Base-by-base conservation (phyloP, 257 asterid genomes). In the Lycium barbarum region DNA sequence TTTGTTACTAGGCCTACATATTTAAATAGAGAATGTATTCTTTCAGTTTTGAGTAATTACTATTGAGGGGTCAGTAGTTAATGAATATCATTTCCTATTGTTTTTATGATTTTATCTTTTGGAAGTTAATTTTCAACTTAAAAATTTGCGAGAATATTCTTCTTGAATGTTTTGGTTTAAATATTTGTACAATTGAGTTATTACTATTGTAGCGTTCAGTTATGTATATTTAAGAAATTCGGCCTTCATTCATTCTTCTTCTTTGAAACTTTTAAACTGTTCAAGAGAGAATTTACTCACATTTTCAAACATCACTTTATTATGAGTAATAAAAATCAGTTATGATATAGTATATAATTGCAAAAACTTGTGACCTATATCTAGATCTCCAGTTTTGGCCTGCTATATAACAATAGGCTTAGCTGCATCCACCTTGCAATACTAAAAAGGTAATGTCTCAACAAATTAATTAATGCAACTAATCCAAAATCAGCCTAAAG, bases 351-450 rank as follows among this genome's bases (percentile, higher is more conserved):
- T 20, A 12, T 74, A n/a, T 47, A 76, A 53, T 26, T 76, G 47
- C 47, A 26, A 51, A 51, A 76, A 7, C 2, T 26, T 22, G 82
- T 76, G 47, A 53, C 15, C 13, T 76, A 14, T 6, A 14, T 66
- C 6, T 36, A 36, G 51, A 68, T 36, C 51, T 7, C 26, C 9
- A 68, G 0, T 76, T 51, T 51, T 22, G 47, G 15, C 22, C 10
- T 26, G 26, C 15, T 8, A 13, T 74, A 36, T 15, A 22, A 36
- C 3, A 68, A 14, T 38, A 51, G 14, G 47, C 82, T 76, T 76
- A 76, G 82, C 45, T 76, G 8, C 47, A 76, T 54, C 81, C 47
- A 76, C 63, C 63, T 76, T 26, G 14, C 63, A 53, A 51, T 53
- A 35, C 26, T 51, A 76, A 47, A 20, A 3, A 12, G 3, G 3